Conservation (phyloP, 2,329 filamentous ascomycete species). For the Orbilia blumenaviensis region DNA sequence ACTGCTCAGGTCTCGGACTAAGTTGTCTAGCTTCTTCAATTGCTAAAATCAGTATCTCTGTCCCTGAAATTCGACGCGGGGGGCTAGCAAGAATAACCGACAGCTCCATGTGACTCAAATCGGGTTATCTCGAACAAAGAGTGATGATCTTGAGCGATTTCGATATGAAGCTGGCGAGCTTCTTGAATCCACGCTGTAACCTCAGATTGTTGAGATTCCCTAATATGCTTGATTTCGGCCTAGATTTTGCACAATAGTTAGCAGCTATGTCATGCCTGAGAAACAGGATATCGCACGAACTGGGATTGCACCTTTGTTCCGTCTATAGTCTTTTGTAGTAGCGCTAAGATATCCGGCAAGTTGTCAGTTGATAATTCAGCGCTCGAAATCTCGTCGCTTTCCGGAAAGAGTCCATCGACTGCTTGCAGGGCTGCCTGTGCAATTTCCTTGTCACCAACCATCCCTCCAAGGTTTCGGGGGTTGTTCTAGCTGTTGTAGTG, state of each 20-base stretch:
- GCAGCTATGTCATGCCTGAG: neutral
- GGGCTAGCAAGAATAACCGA: constrained; percentile 20
- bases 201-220: constrained; percentile 51
- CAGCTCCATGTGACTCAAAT: constrained; percentile 39
- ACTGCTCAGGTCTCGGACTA: constrained; percentile 52
- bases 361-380: constrained; percentile 53
- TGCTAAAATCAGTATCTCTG: constrained; percentile 34
- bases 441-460: constrained; percentile 35
- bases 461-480: neutral
- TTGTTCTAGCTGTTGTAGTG: neutral
- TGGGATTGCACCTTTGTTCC: constrained; percentile 30
- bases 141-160: constrained; percentile 52
- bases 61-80: neutral
- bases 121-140: constrained; percentile 38
- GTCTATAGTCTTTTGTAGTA: constrained; percentile 55
- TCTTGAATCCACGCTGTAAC: constrained; percentile 56
- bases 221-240: constrained; percentile 56
- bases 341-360: constrained; percentile 55
- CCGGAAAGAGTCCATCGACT: constrained; percentile 47
- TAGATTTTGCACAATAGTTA: constrained; percentile 10
- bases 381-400: constrained; percentile 46
- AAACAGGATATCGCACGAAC: neutral
- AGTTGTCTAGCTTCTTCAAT: constrained; percentile 54
- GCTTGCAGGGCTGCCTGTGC: constrained; percentile 48
- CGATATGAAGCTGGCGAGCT: constrained; percentile 55